phyloP scores from a whole-genome alignment of 208 protist species.

The Trypanosoma avium region DNA sequence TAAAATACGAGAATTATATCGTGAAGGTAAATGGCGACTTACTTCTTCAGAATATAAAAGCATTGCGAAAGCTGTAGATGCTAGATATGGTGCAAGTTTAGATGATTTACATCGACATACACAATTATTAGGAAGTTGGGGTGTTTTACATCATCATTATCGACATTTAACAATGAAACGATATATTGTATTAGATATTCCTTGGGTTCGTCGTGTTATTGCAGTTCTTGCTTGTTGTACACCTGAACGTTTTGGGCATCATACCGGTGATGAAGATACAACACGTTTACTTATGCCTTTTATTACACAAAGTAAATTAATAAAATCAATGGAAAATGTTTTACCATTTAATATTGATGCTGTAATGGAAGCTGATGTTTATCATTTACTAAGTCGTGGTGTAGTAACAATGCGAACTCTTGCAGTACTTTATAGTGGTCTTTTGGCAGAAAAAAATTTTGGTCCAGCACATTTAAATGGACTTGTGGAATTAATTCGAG shows the following conservation, averaged over 20 bases:
- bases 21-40: slow-evolving; percentile 56
- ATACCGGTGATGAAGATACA: not conserved
- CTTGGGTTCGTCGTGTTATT: slow-evolving; percentile 50
- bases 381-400: slow-evolving; percentile 14
- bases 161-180: slow-evolving; percentile 46
- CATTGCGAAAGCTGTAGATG: slow-evolving; percentile 45
- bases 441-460: slow-evolving; percentile 33
- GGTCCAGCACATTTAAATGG: slow-evolving; percentile 11
- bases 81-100: slow-evolving; percentile 34
- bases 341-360: slow-evolving; percentile 28
- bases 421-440: slow-evolving; percentile 12
- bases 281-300: slow-evolving; percentile 1
- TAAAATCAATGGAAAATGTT: slow-evolving; percentile 14
- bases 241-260: not conserved
- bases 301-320: not conserved
- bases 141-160: slow-evolving; percentile 61
- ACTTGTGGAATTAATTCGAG: slow-evolving; percentile 39
- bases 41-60: slow-evolving; percentile 57
- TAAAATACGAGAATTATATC: slow-evolving; percentile 30
- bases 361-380: slow-evolving; percentile 25
- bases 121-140: slow-evolving; percentile 67
- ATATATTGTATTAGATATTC: slow-evolving; percentile 63
- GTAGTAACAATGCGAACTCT: slow-evolving; percentile 26
- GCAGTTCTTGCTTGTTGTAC: slow-evolving; percentile 25
- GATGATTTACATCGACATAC: slow-evolving; percentile 65